Percentiles rank a stretch among this genome's conserved stretches.
phyloP scores from a whole-genome alignment of 129 eudicot genomes.

The Kitagawia praeruptora region DNA sequence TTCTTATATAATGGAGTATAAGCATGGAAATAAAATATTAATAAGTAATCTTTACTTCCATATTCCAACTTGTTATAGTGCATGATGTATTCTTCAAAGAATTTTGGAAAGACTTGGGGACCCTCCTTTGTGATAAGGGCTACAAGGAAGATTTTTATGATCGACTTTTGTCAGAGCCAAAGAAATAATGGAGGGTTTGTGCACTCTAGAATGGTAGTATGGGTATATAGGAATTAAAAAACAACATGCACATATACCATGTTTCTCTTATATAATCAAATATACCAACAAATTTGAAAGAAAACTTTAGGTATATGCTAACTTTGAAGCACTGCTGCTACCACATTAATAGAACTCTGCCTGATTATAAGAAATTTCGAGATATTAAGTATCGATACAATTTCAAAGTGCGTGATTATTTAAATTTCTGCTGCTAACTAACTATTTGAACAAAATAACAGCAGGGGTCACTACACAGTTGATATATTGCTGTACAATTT shows the following conservation, averaged over 20 bases:
- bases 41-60: slow-evolving; percentile 13
- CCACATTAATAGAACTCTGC: neutral
- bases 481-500: neutral
- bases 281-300: neutral
- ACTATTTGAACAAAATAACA: neutral
- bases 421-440: neutral
- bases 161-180: neutral
- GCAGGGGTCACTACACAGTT: neutral
- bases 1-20: slow-evolving; percentile 21
- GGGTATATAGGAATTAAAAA: neutral
- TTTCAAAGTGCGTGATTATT: neutral
- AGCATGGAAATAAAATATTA: slow-evolving; percentile 16
- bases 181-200: slow-evolving; percentile 6
- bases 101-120: neutral
- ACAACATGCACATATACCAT: neutral
- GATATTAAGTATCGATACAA: neutral
- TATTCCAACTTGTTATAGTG: slow-evolving; percentile 13
- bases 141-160: slow-evolving; percentile 1
- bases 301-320: neutral
- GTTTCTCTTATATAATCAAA: neutral
- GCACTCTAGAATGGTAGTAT: neutral
- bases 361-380: neutral
- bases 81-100: neutral
- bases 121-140: slow-evolving; percentile 1
- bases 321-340: neutral